Evolutionary conservation across 2,329 filamentous ascomycete genomes (phyloP).

Genomic region (Fusarium globosum): DNA sequence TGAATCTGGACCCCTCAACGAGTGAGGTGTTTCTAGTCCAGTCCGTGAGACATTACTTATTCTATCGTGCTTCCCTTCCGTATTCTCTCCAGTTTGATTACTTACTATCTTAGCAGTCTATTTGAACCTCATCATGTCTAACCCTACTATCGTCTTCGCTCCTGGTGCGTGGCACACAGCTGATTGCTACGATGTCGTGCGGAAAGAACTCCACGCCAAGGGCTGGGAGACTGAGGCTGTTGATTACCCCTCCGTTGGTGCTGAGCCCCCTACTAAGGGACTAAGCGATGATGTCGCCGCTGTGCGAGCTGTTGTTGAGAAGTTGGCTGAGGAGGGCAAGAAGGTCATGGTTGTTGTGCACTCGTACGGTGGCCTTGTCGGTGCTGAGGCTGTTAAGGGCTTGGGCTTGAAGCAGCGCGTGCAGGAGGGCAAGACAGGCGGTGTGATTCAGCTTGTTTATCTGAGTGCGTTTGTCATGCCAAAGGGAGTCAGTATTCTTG

Average conservation of each 20-base stretch:
- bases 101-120: neutral
- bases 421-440: slow-evolving; percentile 9
- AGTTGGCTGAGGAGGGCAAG: neutral
- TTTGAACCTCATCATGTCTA: neutral
- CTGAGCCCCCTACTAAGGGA: slow-evolving; percentile 10
- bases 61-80: neutral
- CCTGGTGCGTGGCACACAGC: slow-evolving; percentile 17
- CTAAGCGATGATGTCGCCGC: neutral
- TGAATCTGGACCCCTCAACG: neutral
- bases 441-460: slow-evolving; percentile 10
- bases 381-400: slow-evolving; percentile 1
- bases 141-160: slow-evolving; percentile 12
- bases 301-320: neutral
- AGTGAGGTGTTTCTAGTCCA: too few species aligned
- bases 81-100: neutral
- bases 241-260: slow-evolving; percentile 17
- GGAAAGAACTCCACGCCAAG: neutral
- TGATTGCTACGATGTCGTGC: slow-evolving; percentile 14
- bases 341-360: slow-evolving; percentile 14
- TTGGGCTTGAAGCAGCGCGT: slow-evolving; percentile 10
- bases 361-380: slow-evolving; percentile 17
- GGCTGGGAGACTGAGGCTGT: slow-evolving; percentile 14
- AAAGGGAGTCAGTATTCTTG: neutral
- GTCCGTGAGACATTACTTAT: neutral
- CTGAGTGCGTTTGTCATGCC: slow-evolving; percentile 8